phyloP scores from a whole-genome alignment of 805 yeast species.

The Myxozyma monticola region DNA sequence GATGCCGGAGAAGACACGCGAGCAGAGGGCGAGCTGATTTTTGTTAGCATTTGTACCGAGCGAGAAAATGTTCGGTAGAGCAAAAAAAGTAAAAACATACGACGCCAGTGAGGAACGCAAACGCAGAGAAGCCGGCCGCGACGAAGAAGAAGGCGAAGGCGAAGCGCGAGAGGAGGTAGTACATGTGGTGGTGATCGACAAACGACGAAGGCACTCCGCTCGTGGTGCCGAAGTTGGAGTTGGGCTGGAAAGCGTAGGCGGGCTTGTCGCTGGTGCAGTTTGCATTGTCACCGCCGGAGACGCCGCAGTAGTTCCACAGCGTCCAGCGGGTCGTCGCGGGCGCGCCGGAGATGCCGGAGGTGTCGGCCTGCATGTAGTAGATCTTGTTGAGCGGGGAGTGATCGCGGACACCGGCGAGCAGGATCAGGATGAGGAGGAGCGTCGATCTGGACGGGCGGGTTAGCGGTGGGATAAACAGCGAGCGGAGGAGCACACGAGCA shows the following conservation, averaged over 20 bases:
- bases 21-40: slow-evolving; percentile 22
- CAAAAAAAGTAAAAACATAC: slow-evolving; percentile 3
- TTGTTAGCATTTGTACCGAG: background rate
- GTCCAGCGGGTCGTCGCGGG: slow-evolving; percentile 70
- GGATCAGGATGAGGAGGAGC: slow-evolving; percentile 58
- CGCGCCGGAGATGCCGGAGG: slow-evolving; percentile 50
- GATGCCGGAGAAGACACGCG: slow-evolving; percentile 16
- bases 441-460: slow-evolving; percentile 42
- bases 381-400: slow-evolving; percentile 59
- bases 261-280: slow-evolving; percentile 59
- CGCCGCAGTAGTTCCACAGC: slow-evolving; percentile 65
- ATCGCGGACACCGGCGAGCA: slow-evolving; percentile 63
- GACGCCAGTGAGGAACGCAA: slow-evolving; percentile 44
- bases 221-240: slow-evolving; percentile 62
- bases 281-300: slow-evolving; percentile 46
- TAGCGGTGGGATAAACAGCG: slow-evolving; percentile 1
- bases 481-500: background rate
- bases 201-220: slow-evolving; percentile 57
- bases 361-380: slow-evolving; percentile 80
- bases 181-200: slow-evolving; percentile 49
- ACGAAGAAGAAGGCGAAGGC: slow-evolving; percentile 64
- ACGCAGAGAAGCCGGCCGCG: slow-evolving; percentile 54
- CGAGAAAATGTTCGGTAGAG: background rate
- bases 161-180: slow-evolving; percentile 67
- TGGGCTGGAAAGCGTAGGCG: slow-evolving; percentile 85